Evolutionary conservation across 1,139 yeast species (phyloP).

Genomic region (Wickerhamiella infanticola): DNA sequence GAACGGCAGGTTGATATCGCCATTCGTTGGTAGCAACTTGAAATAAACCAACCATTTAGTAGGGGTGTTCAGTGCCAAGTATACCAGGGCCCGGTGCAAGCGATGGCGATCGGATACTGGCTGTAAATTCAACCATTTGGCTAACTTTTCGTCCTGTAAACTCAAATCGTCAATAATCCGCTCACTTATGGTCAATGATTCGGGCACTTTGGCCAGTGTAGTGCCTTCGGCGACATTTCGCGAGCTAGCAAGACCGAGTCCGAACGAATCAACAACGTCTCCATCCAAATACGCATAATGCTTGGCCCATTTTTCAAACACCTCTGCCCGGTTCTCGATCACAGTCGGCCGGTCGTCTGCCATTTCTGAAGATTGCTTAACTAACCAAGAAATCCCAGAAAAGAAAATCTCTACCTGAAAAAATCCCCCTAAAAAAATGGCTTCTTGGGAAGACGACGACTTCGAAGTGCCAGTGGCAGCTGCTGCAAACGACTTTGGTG

Average conservation of each 20-base stretch:
- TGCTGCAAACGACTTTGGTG: slow-evolving; percentile 68
- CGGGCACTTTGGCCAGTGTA: slow-evolving; percentile 15
- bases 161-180: slow-evolving; percentile 13
- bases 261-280: slow-evolving; percentile 4
- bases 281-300: not conserved
- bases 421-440: slow-evolving; percentile 2
- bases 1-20: slow-evolving; percentile 21
- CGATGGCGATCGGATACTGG: slow-evolving; percentile 8
- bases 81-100: slow-evolving; percentile 15
- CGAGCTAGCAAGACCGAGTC: slow-evolving; percentile 7
- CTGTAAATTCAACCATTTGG: slow-evolving; percentile 11
- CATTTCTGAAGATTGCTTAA: not conserved
- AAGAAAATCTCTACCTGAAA: too few species aligned
- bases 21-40: slow-evolving; percentile 16
- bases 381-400: too few species aligned
- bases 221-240: not conserved
- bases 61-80: slow-evolving; percentile 15
- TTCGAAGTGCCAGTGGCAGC: slow-evolving; percentile 83
- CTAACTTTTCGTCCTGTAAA: slow-evolving; percentile 10
- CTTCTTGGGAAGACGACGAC: slow-evolving; percentile 37
- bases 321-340: not conserved
- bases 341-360: not conserved
- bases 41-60: slow-evolving; percentile 5
- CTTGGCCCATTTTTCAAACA: not conserved
- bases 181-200: slow-evolving; percentile 12